Evolutionary conservation across 2,329 filamentous ascomycete genomes (phyloP).

Genomic region (Aspergillus jensenii): DNA sequence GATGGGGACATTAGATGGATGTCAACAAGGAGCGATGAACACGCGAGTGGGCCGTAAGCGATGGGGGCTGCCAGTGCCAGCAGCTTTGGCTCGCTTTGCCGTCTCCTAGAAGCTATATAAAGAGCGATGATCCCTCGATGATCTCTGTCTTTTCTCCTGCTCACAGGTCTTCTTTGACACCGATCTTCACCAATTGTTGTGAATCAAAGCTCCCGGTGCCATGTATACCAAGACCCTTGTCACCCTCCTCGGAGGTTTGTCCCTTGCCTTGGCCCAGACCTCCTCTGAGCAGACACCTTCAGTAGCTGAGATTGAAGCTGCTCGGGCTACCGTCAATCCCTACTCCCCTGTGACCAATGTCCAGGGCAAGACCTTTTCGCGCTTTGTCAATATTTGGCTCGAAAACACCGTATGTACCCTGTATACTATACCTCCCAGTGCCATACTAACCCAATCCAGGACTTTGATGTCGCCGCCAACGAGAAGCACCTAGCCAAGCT

Average conservation of each 20-base stretch:
- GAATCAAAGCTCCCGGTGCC: neutral
- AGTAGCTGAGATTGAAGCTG: constrained; percentile 26
- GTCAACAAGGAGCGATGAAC: neutral
- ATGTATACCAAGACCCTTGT: constrained; percentile 23
- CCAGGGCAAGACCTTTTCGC: constrained; percentile 70
- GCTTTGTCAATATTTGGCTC: constrained; percentile 71
- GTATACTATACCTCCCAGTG: neutral
- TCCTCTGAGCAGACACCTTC: constrained; percentile 26
- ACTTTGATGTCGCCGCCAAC: constrained; percentile 62
- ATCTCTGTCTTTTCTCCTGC: neutral
- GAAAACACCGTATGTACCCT: constrained; percentile 64
- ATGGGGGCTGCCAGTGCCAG: neutral
- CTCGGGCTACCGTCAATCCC: constrained; percentile 58
- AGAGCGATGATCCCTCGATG: neutral
- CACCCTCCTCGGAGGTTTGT: constrained; percentile 23
- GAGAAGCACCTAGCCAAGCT: constrained; percentile 48
- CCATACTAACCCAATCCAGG: constrained; percentile 23
- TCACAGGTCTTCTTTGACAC: neutral
- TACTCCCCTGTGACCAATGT: constrained; percentile 63
- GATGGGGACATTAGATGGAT: neutral
- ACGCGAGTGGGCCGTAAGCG: neutral
- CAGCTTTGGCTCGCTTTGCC: neutral
- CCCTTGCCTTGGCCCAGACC: constrained; percentile 22
- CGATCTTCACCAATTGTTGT: neutral
- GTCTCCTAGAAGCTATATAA: neutral